Percentiles rank a stretch among this genome's conserved stretches.
Evolutionary conservation across 148 eudicot genomes (phyloP).

Genomic region (Rhododendron griersonianum): DNA sequence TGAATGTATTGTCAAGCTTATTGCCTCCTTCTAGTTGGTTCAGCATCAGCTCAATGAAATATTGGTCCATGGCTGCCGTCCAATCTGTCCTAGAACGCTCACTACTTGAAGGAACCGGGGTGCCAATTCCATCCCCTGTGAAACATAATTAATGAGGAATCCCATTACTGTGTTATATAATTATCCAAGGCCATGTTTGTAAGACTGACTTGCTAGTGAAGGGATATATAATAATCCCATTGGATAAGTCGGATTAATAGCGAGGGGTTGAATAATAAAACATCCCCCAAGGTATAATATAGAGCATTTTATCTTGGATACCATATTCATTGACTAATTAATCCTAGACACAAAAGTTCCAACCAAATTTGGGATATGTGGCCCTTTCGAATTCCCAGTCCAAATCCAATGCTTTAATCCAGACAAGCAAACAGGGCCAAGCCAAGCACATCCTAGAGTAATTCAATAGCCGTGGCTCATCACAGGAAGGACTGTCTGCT

Average conservation of each 20-base stretch:
- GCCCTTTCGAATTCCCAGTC: neutral
- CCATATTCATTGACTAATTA: neutral
- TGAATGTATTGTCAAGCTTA: constrained; percentile 22
- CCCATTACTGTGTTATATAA: neutral
- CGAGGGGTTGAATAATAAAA: neutral
- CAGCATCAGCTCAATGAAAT: constrained; percentile 27
- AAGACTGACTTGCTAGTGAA: neutral
- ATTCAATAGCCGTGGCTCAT: neutral
- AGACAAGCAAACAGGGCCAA: neutral
- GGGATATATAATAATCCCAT: neutral
- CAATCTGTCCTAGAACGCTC: constrained; percentile 30
- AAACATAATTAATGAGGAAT: neutral
- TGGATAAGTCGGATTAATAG: neutral
- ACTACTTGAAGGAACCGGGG: constrained; percentile 15
- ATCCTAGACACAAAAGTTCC: neutral
- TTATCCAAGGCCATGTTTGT: neutral
- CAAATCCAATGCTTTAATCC: neutral
- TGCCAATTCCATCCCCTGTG: constrained; percentile 17
- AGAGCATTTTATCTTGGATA: neutral
- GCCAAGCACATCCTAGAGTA: neutral
- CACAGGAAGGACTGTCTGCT: neutral
- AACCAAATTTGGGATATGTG: neutral
- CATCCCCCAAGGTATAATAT: neutral
- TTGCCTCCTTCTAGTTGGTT: constrained; percentile 27
- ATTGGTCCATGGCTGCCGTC: constrained; percentile 29